Conservation (phyloP, 306 rosid genomes). For the Lablab purpureus region DNA sequence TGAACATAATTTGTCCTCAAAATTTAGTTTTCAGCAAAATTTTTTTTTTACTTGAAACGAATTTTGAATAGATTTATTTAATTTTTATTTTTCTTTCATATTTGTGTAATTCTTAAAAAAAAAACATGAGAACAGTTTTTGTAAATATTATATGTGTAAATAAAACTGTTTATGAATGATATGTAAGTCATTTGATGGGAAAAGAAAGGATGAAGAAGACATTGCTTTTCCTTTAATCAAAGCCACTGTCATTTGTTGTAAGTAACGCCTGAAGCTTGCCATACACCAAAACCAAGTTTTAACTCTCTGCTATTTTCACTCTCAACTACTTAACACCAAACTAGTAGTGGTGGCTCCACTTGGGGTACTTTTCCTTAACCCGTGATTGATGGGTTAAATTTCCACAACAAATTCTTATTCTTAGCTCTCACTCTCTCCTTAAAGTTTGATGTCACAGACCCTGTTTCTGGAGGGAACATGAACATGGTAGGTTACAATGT, state of each 20-base stretch:
- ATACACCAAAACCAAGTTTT: conserved; percentile 22
- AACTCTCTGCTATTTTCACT: conserved; percentile 43
- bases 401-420: conserved; percentile 50
- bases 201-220: conserved; percentile 26
- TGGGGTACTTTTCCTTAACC: conserved; percentile 44
- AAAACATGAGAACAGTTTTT: no score
- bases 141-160: no score
- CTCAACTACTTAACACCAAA: conserved; percentile 45
- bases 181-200: conserved; percentile 42
- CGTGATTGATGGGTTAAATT: conserved; percentile 72
- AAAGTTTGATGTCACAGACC: conserved; percentile 36
- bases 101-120: no score
- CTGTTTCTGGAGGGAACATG: conserved; percentile 63
- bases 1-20: no score
- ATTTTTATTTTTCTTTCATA: no score
- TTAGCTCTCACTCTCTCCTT: conserved; percentile 52
- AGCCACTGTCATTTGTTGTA: conserved; percentile 18
- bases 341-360: conserved; percentile 42
- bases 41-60: no score
- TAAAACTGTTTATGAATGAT: no score
- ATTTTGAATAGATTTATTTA: no score
- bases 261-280: not conserved
- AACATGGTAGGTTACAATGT: conserved; percentile 52
- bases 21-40: no score
- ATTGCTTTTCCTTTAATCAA: conserved; percentile 54